Conservation (phyloP, 441 rosid genomes). For the Euphorbia schlechtendalii region DNA sequence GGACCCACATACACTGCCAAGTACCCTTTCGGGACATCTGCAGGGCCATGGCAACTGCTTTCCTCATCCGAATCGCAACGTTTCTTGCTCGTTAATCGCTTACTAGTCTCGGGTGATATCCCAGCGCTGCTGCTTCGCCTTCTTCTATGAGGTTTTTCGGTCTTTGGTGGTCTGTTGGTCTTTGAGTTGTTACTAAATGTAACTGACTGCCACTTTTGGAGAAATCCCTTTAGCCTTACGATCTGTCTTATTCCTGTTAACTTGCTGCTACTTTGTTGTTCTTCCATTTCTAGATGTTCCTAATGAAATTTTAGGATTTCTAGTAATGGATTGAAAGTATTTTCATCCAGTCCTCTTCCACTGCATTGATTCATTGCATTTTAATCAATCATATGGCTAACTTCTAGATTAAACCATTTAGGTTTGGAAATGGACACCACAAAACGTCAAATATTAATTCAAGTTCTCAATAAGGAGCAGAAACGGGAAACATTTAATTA, state of each 20-base stretch:
- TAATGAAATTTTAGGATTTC: conserved; percentile 36
- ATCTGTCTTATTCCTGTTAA: conserved; percentile 72
- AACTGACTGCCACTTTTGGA: conserved; percentile 77
- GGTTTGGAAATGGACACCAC: no score
- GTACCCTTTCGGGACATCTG: conserved; percentile 80
- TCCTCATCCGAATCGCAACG: conserved; percentile 83
- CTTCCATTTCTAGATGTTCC: conserved; percentile 22
- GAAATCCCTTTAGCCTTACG: conserved; percentile 69
- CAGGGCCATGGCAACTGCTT: conserved; percentile 52
- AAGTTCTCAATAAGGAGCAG: no score
- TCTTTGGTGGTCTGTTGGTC: conserved; percentile 17
- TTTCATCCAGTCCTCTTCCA: conserved; percentile 42
- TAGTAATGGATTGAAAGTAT: conserved; percentile 24
- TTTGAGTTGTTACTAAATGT: conserved; percentile 27
- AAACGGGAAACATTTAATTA: no score
- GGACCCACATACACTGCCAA: conserved; percentile 84
- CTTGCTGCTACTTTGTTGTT: conserved; percentile 36
- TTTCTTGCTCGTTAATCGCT: conserved; percentile 27
- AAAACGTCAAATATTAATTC: no score
- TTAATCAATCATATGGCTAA: no score
- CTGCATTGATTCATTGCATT: conserved; percentile 13
- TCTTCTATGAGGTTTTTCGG: conserved; percentile 18
- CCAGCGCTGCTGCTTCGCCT: conserved; percentile 13
- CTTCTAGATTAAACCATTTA: no score
- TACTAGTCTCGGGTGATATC: conserved; percentile 33